Conservation (phyloP, 257 asterid species). For the Solanum piurae region DNA sequence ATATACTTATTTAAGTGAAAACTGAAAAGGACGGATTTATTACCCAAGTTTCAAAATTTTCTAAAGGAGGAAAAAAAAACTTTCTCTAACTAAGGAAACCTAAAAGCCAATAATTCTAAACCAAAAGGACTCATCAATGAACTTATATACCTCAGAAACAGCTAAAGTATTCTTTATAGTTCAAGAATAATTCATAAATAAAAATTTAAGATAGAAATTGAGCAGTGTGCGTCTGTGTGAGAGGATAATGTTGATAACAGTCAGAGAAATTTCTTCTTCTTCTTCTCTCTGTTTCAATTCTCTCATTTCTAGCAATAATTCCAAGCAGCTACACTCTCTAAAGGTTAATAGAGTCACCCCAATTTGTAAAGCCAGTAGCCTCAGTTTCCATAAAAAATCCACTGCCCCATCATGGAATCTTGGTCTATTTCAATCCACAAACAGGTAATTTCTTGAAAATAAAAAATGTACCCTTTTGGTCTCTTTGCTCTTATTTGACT, state of each 20-base stretch:
- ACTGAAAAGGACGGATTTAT: rapidly evolving
- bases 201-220: background rate
- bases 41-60: rapidly evolving
- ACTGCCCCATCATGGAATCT: background rate
- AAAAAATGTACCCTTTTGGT: background rate
- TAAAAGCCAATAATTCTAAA: background rate
- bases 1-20: too few relatives aligned
- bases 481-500: background rate
- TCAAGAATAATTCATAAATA: background rate
- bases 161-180: background rate
- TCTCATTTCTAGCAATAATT: slow-evolving; percentile 11
- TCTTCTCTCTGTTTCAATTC: slow-evolving; percentile 26
- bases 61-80: background rate
- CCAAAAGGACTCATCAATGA: background rate
- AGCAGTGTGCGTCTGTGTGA: background rate
- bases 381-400: background rate
- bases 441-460: background rate
- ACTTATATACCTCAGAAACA: background rate
- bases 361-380: background rate
- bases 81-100: background rate
- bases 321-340: background rate
- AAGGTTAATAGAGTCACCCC: background rate
- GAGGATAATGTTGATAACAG: slow-evolving; percentile 64
- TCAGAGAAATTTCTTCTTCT: slow-evolving; percentile 35
- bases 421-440: background rate